Base-by-base conservation (phyloP, 768 basidiomycete species). In the Rhodotorula babjevae region DNA sequence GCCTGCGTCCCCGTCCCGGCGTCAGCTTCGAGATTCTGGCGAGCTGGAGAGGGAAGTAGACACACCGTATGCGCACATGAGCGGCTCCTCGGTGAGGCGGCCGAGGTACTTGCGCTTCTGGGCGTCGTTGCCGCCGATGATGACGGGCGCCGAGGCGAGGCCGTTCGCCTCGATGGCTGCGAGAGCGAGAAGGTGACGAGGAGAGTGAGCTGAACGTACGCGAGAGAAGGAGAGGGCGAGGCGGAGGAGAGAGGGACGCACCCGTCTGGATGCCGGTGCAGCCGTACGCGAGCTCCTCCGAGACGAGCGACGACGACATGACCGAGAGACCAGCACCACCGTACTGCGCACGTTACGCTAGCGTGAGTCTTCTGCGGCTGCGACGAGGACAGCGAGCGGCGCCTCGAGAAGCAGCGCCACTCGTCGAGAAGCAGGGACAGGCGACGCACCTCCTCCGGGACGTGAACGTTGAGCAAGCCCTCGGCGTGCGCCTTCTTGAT, bases 111-210 rank as follows among this genome's bases (percentile, higher is more conserved):
- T 82, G 64, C 46, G 72, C 76, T 82, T 83, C n/a, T 76, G 80
- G 57, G 79, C 79, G n/a, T 81, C 77, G 25, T 76, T 79, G 42
- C 79, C 81, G 11, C 81, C 80, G 40, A 82, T 77, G 53, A 82
- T 81, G 29, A 82, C 44, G 1, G 82, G 81, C 9, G 81, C 81
- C 40, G 80, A 78, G 2, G 81, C 82, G 33, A 81, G 76, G 8
- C 82, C 81, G 65, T 81, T 81, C 10, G 81, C 82, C 63, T 82
- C 82, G 75, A 82, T 81, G 2, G 82, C 82, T 29, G 81, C 80
- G 25, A 19, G 5, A 5, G 31, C 33, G 21, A 2, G 42, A 25
- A 29, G 47, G 10, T 8, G 19, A 14, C 18, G 9, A 6, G 31
- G 12, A 29, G 1, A 16, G n/a, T 31, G 1, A 33, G 29, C 9